Evolutionary conservation across 768 basidiomycete species (phyloP), one percentile per base, ranked within the genome.

Genomic region (Crepidotus variabilis): DNA sequence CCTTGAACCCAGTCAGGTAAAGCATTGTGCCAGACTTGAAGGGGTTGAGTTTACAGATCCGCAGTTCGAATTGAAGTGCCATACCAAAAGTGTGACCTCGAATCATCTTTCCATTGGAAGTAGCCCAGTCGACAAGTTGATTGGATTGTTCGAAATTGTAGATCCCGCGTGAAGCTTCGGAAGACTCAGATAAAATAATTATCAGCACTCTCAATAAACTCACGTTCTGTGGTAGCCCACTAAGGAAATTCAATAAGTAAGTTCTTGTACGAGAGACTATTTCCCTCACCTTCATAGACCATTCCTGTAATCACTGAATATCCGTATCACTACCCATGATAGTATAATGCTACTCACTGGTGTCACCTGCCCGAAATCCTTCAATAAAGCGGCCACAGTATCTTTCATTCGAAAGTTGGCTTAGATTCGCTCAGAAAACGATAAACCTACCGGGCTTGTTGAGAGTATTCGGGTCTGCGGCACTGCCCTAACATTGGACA

Each of bases 211-310:
- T 28, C 43, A 16, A 50, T 14, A 11, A 16, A 18, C 66, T 57
- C 48, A 72, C 71, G 65, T 57, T 77, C 75, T 32, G 69, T 75
- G 10, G 75, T 66, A 65, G 75, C 74, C 75, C 73, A 74, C 72
- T 73, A 51, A 21, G 39, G 10, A 47, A 43, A 23, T 51, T n/a
- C 18, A 22, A 8, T 39, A 23, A 49, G 43, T 22, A 24, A 6
- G 22, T 28, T 14, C 23, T 1, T 13, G 35, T 7, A 16, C 5
- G 45, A 18, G 36, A 2, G 32, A 39, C 21, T 20, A 36, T 33
- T 50, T 34, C 47, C 35, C 28, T 22, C 52, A 70, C 74, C 69
- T 75, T 78, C 75, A 77, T 76, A 32, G 73, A 75, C 61, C 75
- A 74, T 67, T 75, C 77, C 69, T 69, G 28, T 55, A 14, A 6